A percentile compares a stretch with the other conserved stretches of the same genome.
phyloP scores from a whole-genome alignment of 2,329 filamentous ascomycete species.

The Aureobasidium lini region DNA sequence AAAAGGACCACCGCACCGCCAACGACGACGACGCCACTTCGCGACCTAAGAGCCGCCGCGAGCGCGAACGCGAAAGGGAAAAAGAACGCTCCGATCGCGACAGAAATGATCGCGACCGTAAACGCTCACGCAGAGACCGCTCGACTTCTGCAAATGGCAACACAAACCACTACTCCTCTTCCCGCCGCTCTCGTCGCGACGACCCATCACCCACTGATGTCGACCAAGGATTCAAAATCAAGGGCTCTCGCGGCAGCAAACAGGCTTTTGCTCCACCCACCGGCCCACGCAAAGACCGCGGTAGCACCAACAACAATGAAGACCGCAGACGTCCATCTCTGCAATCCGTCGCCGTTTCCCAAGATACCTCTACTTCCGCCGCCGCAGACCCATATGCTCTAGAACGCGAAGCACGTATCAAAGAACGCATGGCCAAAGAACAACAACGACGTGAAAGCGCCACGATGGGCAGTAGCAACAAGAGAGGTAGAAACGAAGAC shows the following conservation, averaged over 20 bases:
- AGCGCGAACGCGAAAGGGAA: slow-evolving; percentile 15
- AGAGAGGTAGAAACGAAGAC: slow-evolving; percentile 20
- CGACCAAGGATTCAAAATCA: slow-evolving; percentile 43
- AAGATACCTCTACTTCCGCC: slow-evolving; percentile 14
- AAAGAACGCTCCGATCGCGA: slow-evolving; percentile 23
- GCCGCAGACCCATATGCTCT: slow-evolving; percentile 26
- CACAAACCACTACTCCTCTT: slow-evolving; percentile 39
- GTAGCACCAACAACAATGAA: slow-evolving; percentile 13
- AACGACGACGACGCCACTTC: neutral
- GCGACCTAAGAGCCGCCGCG: slow-evolving; percentile 7
- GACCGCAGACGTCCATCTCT: slow-evolving; percentile 12
- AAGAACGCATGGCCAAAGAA: slow-evolving; percentile 55
- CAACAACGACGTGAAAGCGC: slow-evolving; percentile 52
- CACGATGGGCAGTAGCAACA: slow-evolving; percentile 29
- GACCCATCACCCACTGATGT: slow-evolving; percentile 22
- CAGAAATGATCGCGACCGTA: slow-evolving; percentile 29
- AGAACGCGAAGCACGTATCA: slow-evolving; percentile 25
- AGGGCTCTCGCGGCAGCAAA: slow-evolving; percentile 26
- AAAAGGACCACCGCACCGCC: slow-evolving; percentile 1
- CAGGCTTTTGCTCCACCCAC: slow-evolving; percentile 28
- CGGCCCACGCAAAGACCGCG: slow-evolving; percentile 25
- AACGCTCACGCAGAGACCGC: slow-evolving; percentile 43
- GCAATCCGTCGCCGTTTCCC: slow-evolving; percentile 1
- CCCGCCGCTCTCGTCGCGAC: slow-evolving; percentile 32
- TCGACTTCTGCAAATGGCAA: slow-evolving; percentile 38